These are phyloP conservation scores for Hondaea fermentalgiana DNA, from an alignment of 108 stramenopile species.

Conservation along the genomic window DNA sequence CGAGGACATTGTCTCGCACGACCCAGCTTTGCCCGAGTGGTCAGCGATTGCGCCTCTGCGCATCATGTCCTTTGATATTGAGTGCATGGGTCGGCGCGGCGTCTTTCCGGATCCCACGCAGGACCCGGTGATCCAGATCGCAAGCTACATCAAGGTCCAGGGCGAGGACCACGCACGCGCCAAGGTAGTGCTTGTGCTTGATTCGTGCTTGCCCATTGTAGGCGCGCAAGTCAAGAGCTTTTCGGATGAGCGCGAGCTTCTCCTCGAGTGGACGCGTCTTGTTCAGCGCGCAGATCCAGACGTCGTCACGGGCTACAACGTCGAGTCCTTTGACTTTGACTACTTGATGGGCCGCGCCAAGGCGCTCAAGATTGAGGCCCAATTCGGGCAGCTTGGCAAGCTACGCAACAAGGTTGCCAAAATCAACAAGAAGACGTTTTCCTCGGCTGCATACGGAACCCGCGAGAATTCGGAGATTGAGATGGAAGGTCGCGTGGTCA, in stretches of 20 bases:
- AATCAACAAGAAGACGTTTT: conserved; percentile 91
- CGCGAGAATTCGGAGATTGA: conserved; percentile 87
- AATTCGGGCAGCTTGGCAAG: conserved; percentile 78
- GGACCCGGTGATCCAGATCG: conserved; percentile 99
- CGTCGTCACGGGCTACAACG: conserved; percentile 91
- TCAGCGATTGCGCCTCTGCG: conserved; percentile 90
- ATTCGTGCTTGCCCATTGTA: conserved; percentile 81
- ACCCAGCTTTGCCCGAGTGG: conserved; percentile 80
- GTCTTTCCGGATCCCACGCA: conserved; percentile 91
- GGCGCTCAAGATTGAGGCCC: conserved; percentile 50
- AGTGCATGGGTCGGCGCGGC: conserved; percentile 94
- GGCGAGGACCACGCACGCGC: conserved; percentile 61
- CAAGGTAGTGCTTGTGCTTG: conserved; percentile 8
- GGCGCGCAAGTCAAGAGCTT: conserved; percentile 92
- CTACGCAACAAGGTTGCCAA: conserved; percentile 66
- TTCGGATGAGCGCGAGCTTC: conserved; percentile 69
- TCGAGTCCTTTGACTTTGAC: conserved; percentile 96
- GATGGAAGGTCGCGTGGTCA: conserved; percentile 90
- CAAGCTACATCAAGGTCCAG: conserved; percentile 71
- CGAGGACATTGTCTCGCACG: conserved; percentile 74
- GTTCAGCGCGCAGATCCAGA: conserved; percentile 85
- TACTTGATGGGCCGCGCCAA: conserved; percentile 92
- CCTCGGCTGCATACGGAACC: conserved; percentile 86
- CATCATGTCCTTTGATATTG: conserved; percentile 91
- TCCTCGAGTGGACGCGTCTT: conserved; percentile 77